phyloP scores from a whole-genome alignment of 805 yeast species.

The Wickerhamomyces strasburgensis region DNA sequence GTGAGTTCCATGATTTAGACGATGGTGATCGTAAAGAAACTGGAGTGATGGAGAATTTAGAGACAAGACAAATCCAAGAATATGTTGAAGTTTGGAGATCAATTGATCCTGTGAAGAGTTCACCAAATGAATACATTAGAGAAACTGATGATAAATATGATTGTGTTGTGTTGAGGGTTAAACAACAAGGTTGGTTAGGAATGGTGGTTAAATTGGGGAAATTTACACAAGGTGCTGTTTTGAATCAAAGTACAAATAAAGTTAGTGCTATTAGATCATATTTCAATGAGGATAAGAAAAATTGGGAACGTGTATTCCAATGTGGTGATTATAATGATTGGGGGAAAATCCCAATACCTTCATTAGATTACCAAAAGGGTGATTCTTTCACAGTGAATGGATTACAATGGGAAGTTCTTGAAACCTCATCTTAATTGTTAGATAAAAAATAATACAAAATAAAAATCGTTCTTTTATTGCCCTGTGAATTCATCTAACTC shows the following conservation, averaged over 20 bases:
- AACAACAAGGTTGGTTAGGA: constrained; percentile 32
- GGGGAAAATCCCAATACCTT: constrained; percentile 11
- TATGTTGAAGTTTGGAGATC: constrained; percentile 55
- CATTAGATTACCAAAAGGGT: constrained; percentile 13
- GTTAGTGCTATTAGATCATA: constrained; percentile 18
- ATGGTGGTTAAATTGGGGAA: constrained; percentile 43
- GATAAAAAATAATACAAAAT: background rate
- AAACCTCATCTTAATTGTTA: constrained; percentile 8
- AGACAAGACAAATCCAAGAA: constrained; percentile 35
- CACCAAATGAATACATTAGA: constrained; percentile 24
- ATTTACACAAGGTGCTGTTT: constrained; percentile 47
- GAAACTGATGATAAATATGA: constrained; percentile 14
- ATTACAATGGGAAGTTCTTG: constrained; percentile 16
- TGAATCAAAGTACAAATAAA: constrained; percentile 21
- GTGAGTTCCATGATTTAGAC: constrained; percentile 37
- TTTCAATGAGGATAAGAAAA: constrained; percentile 5
- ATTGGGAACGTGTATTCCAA: constrained; percentile 17
- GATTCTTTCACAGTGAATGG: constrained; percentile 8
- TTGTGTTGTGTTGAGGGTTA: constrained; percentile 31
- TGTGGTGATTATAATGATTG: constrained; percentile 14
- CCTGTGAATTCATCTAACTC: too few relatives aligned
- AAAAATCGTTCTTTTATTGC: background rate
- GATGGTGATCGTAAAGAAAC: constrained; percentile 43
- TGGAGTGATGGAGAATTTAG: constrained; percentile 46
- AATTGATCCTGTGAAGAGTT: constrained; percentile 34